These are phyloP conservation scores for Sugiyamaella paludigena DNA, from an alignment of 1,139 yeast species.

Conservation along the genomic window DNA sequence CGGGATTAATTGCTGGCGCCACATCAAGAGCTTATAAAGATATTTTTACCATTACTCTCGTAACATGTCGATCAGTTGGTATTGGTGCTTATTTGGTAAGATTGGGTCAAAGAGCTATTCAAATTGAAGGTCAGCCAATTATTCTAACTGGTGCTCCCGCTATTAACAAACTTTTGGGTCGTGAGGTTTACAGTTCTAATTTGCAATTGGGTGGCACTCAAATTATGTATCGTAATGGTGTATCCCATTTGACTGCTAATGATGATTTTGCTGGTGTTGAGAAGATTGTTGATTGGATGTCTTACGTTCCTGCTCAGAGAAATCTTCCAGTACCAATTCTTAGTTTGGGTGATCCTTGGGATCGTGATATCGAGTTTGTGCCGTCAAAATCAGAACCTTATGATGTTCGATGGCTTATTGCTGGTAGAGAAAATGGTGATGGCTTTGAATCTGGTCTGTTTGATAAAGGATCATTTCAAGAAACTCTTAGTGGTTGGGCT, in stretches of 20 bases:
- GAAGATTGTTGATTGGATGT: slow-evolving; percentile 91
- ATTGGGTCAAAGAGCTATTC: slow-evolving; percentile 97
- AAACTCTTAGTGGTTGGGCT: slow-evolving; percentile 98
- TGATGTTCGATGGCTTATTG: slow-evolving; percentile 95
- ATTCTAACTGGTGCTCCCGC: slow-evolving; percentile 99
- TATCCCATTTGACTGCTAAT: slow-evolving; percentile 90
- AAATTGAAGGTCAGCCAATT: slow-evolving; percentile 97
- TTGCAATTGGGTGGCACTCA: slow-evolving; percentile 98
- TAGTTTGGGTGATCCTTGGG: slow-evolving; percentile 81
- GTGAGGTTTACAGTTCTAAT: slow-evolving; percentile 95
- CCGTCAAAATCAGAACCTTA: slow-evolving; percentile 74
- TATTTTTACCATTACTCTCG: slow-evolving; percentile 92
- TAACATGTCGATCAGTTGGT: slow-evolving; percentile 98
- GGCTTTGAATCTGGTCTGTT: slow-evolving; percentile 81
- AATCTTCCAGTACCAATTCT: slow-evolving; percentile 88
- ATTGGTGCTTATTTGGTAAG: slow-evolving; percentile 98
- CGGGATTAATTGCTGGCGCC: slow-evolving; percentile 98
- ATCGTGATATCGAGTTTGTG: slow-evolving; percentile 79
- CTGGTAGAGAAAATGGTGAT: slow-evolving; percentile 66
- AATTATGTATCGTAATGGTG: slow-evolving; percentile 97
- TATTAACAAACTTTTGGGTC: slow-evolving; percentile 90
- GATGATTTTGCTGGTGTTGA: slow-evolving; percentile 97
- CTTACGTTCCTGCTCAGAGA: slow-evolving; percentile 91
- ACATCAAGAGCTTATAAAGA: slow-evolving; percentile 97
- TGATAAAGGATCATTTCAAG: slow-evolving; percentile 90